Percentiles rank a stretch among this genome's conserved stretches.
phyloP scores from a whole-genome alignment of 1,284 basidiomycete species.

The Cryptococcus hybrid region DNA sequence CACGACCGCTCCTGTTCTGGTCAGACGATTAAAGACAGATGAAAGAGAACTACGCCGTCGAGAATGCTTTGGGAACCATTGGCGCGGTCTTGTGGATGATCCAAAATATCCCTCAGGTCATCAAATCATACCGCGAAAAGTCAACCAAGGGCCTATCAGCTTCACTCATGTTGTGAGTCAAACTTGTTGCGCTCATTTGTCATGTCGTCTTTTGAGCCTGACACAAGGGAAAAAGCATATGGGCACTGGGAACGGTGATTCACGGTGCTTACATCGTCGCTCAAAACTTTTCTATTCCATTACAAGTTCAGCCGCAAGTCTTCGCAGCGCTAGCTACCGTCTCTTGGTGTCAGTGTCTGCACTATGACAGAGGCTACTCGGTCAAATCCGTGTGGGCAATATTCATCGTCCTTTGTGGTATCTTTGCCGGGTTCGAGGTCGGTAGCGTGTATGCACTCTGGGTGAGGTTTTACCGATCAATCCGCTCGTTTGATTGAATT shows the following conservation, averaged over 20 bases:
- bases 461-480: slow-evolving; percentile 41
- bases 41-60: slow-evolving; percentile 26
- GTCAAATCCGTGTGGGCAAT: slow-evolving; percentile 51
- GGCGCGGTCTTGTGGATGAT: slow-evolving; percentile 53
- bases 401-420: slow-evolving; percentile 47
- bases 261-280: slow-evolving; percentile 69
- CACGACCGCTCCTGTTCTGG: no score
- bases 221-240: slow-evolving; percentile 48
- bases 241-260: slow-evolving; percentile 63
- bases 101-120: slow-evolving; percentile 64
- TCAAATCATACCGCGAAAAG: slow-evolving; percentile 68
- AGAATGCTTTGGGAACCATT: slow-evolving; percentile 63
- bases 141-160: slow-evolving; percentile 70
- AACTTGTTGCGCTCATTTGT: neutral
- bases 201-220: neutral
- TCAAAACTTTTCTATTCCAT: slow-evolving; percentile 68
- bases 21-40: slow-evolving; percentile 11
- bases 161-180: slow-evolving; percentile 61
- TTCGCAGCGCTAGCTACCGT: slow-evolving; percentile 63
- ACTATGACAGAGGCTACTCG: slow-evolving; percentile 54
- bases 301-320: slow-evolving; percentile 67
- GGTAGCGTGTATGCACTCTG: slow-evolving; percentile 62
- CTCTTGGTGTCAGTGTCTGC: slow-evolving; percentile 66
- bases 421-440: slow-evolving; percentile 61
- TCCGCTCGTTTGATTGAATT: neutral